A percentile compares a stretch with the other conserved stretches of the same genome.
These are phyloP conservation scores for Arabidopsis thaliana DNA, from an alignment of 345 rosid species.

Conservation along the genomic window DNA sequence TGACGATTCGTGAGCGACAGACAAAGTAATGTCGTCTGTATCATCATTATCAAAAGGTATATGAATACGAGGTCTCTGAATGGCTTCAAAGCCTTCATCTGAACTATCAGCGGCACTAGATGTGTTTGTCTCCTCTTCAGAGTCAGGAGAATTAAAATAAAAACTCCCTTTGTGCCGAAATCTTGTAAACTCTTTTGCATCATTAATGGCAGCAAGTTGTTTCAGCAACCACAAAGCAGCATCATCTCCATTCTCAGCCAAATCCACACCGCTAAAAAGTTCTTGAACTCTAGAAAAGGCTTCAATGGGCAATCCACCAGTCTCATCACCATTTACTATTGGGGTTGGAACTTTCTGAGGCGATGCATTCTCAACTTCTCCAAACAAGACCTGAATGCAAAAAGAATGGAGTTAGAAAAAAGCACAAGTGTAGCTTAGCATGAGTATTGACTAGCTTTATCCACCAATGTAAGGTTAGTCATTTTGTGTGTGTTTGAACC, in stretches of 20 bases:
- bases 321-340: conserved; percentile 87
- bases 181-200: conserved; percentile 81
- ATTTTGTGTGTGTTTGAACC: conserved; percentile 13
- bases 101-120: conserved; percentile 96
- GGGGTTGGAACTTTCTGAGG: conserved; percentile 71
- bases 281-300: conserved; percentile 98
- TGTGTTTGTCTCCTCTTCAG: conserved; percentile 91
- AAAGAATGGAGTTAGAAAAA: conserved; percentile 37
- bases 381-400: conserved; percentile 84
- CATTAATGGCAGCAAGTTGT: conserved; percentile 84
- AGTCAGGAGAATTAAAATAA: conserved; percentile 71
- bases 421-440: conserved; percentile 8
- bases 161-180: conserved; percentile 69
- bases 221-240: conserved; percentile 94
- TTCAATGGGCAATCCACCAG: conserved; percentile 97
- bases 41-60: conserved; percentile 52
- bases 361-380: conserved; percentile 72
- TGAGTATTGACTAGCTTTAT: conserved; percentile 11
- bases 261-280: conserved; percentile 87
- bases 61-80: conserved; percentile 52
- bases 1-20: conserved; percentile 47
- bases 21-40: conserved; percentile 42
- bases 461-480: conserved; percentile 11
- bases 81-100: conserved; percentile 79
- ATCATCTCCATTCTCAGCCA: conserved; percentile 85